Base-by-base conservation (phyloP, 805 yeast genomes). In the Candida endomychidarum region DNA sequence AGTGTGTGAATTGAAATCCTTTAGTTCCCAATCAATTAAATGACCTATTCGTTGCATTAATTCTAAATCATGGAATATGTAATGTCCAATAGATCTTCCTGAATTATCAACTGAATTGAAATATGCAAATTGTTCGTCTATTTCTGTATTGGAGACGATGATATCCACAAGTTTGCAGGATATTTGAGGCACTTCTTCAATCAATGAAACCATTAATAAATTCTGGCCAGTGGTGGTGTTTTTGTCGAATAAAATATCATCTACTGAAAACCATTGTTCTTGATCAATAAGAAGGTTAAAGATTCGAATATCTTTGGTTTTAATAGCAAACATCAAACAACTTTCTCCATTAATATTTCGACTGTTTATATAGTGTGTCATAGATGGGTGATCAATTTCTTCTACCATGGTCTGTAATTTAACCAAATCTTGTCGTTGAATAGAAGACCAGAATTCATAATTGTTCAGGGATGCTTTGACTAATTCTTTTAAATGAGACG, bases 31-130 rank as follows among this genome's bases (percentile, higher is more conserved):
- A 51, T 86, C 70, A 4, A 89, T 63, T 31, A 66, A 72, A 1
- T 56, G 56, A 0, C 95, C 95, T 8, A 88, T 56, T 11, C 51
- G 54, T 5, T 55, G 52, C 10, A 87, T 72, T 0, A 85, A 58
- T 2, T 68, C 62, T 15, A 73, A 63, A 34, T 78, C 70, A 48
- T 81, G 80, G 46, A 80, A 78, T 12, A 88, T 56, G 48, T 83
- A 81, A 56, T 90, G 96, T 0, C 90, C 96, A 5, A 80, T 66
- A 2, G 81, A 72, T 37, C 95, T 70, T 2, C 76, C 70, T 41
- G 71, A 61, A 7, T 49, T 54, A 54, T 90, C 95, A 2, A 50
- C 47, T 7, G 52, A 51, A 45, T 77, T 75, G 40, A 81, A 61
- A 52, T 81, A 87, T 1, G 48, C 47, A 2, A 49, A 38, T 18